These are phyloP conservation scores for Epichloe scottii DNA, from an alignment of 2,329 filamentous ascomycete species.

Conservation along the genomic window DNA sequence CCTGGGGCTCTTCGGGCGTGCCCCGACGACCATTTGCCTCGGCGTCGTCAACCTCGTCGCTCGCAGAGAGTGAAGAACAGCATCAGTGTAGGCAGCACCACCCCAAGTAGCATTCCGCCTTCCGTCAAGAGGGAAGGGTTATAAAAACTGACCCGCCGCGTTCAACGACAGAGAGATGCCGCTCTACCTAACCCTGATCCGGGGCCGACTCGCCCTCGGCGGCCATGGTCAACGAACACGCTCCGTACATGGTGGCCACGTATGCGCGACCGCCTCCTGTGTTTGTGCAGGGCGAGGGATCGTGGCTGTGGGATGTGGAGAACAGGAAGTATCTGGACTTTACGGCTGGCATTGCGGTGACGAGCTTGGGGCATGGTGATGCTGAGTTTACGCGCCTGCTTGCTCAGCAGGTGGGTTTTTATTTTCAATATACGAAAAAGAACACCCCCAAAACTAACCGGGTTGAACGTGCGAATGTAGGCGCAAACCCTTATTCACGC, in stretches of 20 bases:
- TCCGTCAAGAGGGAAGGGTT: not conserved
- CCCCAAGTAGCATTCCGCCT: no score
- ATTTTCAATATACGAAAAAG: no score
- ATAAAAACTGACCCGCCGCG: not conserved
- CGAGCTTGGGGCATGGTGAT: conserved; percentile 83
- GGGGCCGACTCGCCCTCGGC: conserved; percentile 60
- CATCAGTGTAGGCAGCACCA: conserved; percentile 18
- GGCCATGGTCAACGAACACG: conserved; percentile 60
- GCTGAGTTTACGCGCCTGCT: conserved; percentile 63
- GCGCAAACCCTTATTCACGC: conserved; percentile 73
- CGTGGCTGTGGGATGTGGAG: conserved; percentile 82
- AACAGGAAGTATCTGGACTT: conserved; percentile 86
- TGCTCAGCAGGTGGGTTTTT: conserved; percentile 52
- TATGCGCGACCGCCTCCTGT: conserved; percentile 84
- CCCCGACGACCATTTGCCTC: conserved; percentile 2
- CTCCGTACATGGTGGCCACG: conserved; percentile 88
- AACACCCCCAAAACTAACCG: no score
- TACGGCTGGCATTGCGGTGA: conserved; percentile 92
- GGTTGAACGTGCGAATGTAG: conserved; percentile 13
- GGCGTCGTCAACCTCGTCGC: conserved; percentile 21
- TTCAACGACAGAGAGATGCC: conserved; percentile 16
- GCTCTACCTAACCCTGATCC: conserved; percentile 58
- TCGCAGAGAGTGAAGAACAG: conserved; percentile 22
- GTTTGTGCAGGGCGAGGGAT: conserved; percentile 78
- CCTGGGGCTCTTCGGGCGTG: conserved; percentile 8